Evolutionary conservation across 805 yeast species (phyloP), one percentile per base, ranked within the genome.

Genomic region (Debaryomyces hansenii): DNA sequence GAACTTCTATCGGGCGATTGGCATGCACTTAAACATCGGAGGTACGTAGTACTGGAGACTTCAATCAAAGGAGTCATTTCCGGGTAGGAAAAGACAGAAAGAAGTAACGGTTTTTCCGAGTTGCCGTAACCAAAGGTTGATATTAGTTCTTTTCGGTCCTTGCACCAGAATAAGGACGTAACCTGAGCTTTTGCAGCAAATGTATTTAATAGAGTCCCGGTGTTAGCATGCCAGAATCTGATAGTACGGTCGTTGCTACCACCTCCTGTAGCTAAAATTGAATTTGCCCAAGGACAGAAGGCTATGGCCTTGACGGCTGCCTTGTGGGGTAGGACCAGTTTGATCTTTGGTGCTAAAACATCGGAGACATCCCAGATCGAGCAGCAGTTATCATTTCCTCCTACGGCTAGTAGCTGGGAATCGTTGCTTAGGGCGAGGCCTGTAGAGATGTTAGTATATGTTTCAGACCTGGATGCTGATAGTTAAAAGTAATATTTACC

Each of bases 291-390:
- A 0, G 97, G 97, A 60, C 97, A 91, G 56, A 80, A 91, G 3
- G 92, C 86, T 38, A 91, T 70, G 0, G 96, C 97, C 56, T 90
- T 90, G 0, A 91, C 91, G 0, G 97, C 97, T 1, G 96, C 96
- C 2, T 72, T 68, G 57, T 91, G 97, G 0, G 75, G 79, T 42
- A 90, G 68, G 8, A 64, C 60, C 58, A 74, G 80, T 49, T 68
- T 64, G 40, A 79, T 55, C 18, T 45, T 56, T 8, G 92, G 86
- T 0, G 59, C 45, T 4, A 50, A 37, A 4, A 66, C 47, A 44
- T 72, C 59, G 2, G 67, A 43, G 16, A 87, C 75, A 53, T 86
- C 82, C 96, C 96, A 90, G 2, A 91, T 69, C 0, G 87, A 75
- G 48, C 92, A 87, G 14, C 80, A 70, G 57, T 90, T 89, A 59